Base-by-base conservation (phyloP, 2,329 filamentous ascomycete species). In the Bipolaris victoriae region DNA sequence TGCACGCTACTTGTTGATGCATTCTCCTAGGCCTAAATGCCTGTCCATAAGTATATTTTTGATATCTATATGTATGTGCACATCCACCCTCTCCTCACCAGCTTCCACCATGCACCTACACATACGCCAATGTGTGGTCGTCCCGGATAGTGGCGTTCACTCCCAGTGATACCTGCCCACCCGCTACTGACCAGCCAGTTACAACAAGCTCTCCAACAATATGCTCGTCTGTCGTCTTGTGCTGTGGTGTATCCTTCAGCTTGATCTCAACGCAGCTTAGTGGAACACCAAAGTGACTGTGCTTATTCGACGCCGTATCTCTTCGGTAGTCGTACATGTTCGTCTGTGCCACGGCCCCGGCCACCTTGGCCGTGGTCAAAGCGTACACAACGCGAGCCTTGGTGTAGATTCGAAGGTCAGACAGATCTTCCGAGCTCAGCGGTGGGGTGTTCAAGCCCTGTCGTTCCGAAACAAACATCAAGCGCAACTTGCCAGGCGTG, bases 271-370 rank as follows among this genome's bases (percentile, higher is more conserved):
- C 84, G 66, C 87, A 89, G 62, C 89, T 91, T 39, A 95, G 72
- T 2, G 94, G 93, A 9, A 89, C 82, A 3, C 95, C 95, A 70
- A 98, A 97, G 75, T 96, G 92, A 56, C 77, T 81, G 44, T 79
- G 78, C 43, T 80, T 76, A 50, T 67, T 72, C 62, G 62, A 72
- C 6, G 64, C 49, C 41, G 76, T 72, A 39, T 76, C 36, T 77
- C 82, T 64, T 47, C 94, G 83, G 76, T 98, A 98, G 74, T 98
- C 94, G 71, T 91, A 96, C 37, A 93, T 83, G 60, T 91, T 88
- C 7, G 91, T 96, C 78, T 98, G 94, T 1, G 89, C 82, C n/a
- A 96, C 86, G 0, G 93, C 89, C 36, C 95, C 95, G 2, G 93
- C 94, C n/a, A 98, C 90, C 59, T 86, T 86, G 22, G 91, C 82